A percentile compares a stretch with the other conserved stretches of the same genome.
Evolutionary conservation across 1,139 yeast genomes (phyloP).

Genomic region (Hyphopichia fennica): DNA sequence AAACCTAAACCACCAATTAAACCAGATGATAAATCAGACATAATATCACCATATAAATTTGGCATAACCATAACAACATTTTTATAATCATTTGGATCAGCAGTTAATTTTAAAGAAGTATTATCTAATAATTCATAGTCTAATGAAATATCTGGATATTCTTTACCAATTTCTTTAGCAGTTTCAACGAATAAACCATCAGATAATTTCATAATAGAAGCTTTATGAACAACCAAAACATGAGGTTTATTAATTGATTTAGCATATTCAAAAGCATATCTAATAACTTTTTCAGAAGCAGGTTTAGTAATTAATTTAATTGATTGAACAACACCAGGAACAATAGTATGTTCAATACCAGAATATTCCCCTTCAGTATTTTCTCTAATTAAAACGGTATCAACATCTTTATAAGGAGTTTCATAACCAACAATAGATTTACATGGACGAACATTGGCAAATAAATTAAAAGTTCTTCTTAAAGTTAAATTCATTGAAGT

Average conservation of each 20-base stretch:
- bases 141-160: constrained; percentile 86
- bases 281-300: constrained; percentile 93
- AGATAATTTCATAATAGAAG: constrained; percentile 95
- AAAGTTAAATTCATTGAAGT: constrained; percentile 94
- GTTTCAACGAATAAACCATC: constrained; percentile 95
- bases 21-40: constrained; percentile 97
- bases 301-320: constrained; percentile 95
- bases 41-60: constrained; percentile 96
- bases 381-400: constrained; percentile 95
- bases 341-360: constrained; percentile 97
- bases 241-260: constrained; percentile 84
- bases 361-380: constrained; percentile 99
- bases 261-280: constrained; percentile 97
- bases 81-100: constrained; percentile 81
- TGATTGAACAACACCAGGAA: constrained; percentile 98
- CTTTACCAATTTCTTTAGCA: constrained; percentile 85
- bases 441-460: constrained; percentile 98
- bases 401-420: constrained; percentile 92
- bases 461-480: constrained; percentile 94
- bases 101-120: constrained; percentile 87
- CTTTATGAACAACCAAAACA: constrained; percentile 95
- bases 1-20: constrained; percentile 97
- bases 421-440: constrained; percentile 89
- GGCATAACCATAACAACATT: constrained; percentile 97
- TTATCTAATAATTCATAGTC: constrained; percentile 90